Evolutionary conservation across 1,284 basidiomycete species (phyloP), one percentile per base, ranked within the genome.

Genomic region (Sparassis latifolia): DNA sequence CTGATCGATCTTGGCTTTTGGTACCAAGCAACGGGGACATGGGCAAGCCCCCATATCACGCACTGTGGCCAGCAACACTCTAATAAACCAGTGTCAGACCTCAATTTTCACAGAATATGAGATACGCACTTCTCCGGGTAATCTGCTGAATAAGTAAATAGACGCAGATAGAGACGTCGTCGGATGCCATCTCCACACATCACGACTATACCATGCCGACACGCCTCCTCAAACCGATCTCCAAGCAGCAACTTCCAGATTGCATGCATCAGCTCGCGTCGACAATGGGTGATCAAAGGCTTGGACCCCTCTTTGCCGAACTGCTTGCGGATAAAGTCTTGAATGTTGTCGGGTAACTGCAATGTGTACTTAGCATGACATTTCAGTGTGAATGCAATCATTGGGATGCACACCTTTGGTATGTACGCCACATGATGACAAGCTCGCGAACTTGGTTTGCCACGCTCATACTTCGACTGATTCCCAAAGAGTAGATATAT

Each of bases 1-100:
- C 12, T 51, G 28, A 10, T 28, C 40, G 7, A 66, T 49, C 1
- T 55, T 43, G 28, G 52, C 49, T 33, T 53, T 52, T 28, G 33
- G n/a, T 3, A 61, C 51, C 1, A 61, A 51, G 50, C 70, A 73
- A 2, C 56, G 59, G 6, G 69, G 69, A 51, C 71, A 73, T 1
- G 54, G 56, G 44, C 57, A 61, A 10, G 39, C 20, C 2, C 51
- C 59, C 30, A 55, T 48, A 42, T 53, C 45, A 5, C 55, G 49
- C 5, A 61, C 49, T 3, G 45, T 52, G 3, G 60, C 56, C 2
- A 62, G 5, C 5, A 60, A 47, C 28, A 59, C 42, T 41, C 60
- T 63, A 41, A 12, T 37, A 37, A 6, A 37, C 6, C 35, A 37
- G 12, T 12, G 35, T 37, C 35, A 37, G 35, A 7, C 35, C 7